Conservation (phyloP, 164 flowering plant genomes). For the Stephania yunnanensis region DNA sequence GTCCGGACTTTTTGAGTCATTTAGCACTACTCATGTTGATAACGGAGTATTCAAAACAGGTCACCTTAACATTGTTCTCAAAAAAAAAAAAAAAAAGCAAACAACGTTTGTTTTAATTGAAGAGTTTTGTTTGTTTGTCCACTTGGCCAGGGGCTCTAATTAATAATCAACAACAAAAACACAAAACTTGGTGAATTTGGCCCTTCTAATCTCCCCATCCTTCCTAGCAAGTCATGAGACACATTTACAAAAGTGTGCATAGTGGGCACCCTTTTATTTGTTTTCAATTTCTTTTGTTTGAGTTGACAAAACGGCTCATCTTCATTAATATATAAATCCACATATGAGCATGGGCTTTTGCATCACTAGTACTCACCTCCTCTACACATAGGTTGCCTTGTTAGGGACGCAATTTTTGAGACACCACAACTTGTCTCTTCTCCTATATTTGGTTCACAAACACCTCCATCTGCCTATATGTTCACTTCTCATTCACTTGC, state of each 20-base stretch:
- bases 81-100: neutral
- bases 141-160: neutral
- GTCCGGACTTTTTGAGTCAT: too few species aligned
- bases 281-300: neutral
- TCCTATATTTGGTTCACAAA: neutral
- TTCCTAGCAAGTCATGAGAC: neutral
- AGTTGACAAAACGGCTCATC: conserved; percentile 23
- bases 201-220: neutral
- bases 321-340: conserved; percentile 1
- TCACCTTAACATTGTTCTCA: too few species aligned
- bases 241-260: too few species aligned
- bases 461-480: neutral
- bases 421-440: conserved; percentile 8
- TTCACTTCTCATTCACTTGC: neutral
- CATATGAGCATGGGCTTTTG: conserved; percentile 7
- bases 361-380: neutral
- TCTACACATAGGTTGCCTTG: neutral
- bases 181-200: neutral
- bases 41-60: too few species aligned
- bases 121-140: conserved; percentile 4
- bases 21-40: too few species aligned
- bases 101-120: neutral
- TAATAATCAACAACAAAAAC: neutral
- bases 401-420: conserved; percentile 10
- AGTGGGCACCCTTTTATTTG: neutral